Evolutionary conservation across 2,329 filamentous ascomycete genomes (phyloP).

Genomic region (Nemania abortiva): DNA sequence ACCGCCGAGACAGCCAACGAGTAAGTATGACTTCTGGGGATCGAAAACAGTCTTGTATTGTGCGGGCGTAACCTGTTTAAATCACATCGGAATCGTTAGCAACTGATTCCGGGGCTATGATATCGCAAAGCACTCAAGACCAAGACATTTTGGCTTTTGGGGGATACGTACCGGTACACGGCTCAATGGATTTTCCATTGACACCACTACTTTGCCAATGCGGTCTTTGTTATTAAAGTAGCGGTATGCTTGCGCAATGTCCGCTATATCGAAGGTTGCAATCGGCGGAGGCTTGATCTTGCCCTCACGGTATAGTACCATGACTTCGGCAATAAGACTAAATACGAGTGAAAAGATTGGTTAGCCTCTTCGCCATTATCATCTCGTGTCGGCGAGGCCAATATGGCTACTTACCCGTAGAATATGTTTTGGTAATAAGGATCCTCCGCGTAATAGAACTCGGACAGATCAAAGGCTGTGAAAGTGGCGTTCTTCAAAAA

Average conservation of each 20-base stretch:
- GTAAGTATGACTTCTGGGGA: conserved; percentile 37
- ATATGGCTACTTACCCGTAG: background rate
- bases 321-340: conserved; percentile 4
- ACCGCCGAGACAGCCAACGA: conserved; percentile 49
- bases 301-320: conserved; percentile 31
- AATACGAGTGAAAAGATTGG: background rate
- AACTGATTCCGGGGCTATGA: background rate
- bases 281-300: conserved; percentile 29
- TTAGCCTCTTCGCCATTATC: background rate
- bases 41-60: conserved; percentile 33
- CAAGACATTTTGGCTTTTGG: background rate
- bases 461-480: conserved; percentile 54
- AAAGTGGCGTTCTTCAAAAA: conserved; percentile 58
- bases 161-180: conserved; percentile 10
- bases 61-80: conserved; percentile 19
- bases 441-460: conserved; percentile 26
- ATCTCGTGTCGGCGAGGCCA: background rate
- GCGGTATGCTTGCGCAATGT: conserved; percentile 36
- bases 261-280: conserved; percentile 29
- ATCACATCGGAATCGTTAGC: background rate
- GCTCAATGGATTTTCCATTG: conserved; percentile 34
- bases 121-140: background rate
- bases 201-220: conserved; percentile 43
- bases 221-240: conserved; percentile 38
- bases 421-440: background rate